Base-by-base conservation (phyloP, 2,329 filamentous ascomycete genomes). In the Neonectria faginata region DNA sequence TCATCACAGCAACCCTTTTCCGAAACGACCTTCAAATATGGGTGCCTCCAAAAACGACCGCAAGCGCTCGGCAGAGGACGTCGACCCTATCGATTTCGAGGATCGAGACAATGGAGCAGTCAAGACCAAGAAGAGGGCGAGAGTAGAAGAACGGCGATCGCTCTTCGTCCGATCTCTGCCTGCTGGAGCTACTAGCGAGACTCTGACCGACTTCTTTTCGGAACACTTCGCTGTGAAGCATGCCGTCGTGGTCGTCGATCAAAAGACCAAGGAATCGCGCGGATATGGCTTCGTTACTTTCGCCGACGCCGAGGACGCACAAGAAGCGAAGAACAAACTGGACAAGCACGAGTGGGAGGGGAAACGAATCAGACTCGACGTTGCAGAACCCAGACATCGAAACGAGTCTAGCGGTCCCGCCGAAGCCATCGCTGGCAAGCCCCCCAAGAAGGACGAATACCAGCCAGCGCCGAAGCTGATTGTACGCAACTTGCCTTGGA, bases 281-380 rank as follows among this genome's bases (percentile, higher is more conserved):
- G 95, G 96, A 18, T 99, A 94, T 79, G 96, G 96, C 57, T 99
- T 99, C 79, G 95, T 99, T 62, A 98, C 96, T 2, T 96, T 99
- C 74, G 93, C 94, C 72, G 96, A 99, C 76, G 88, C 92, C 31
- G 94, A 97, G 70, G 96, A 99, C 82, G 94, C 95, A 12, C 83
- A 90, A 69, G 87, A 90, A 68, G 97, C 96, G 18, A 87, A 92
- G 76, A 87, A 91, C 62, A 91, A 97, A 77, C 88, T 97, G 75
- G 89, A 97, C 78, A 92, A 92, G 67, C 85, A 91, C 50, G 82
- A 88, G 27, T 88, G 97, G 72, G 88, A 94, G 54, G 95, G 94
- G 20, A 89, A 91, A 72, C 92, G 91, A 68, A 89, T 99, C 73
- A 90, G 89, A 63, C 88, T 98, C 58, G 96, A 99, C 72, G 84